Evolutionary conservation across 345 rosid genomes (phyloP).

Genomic region (Ceriops tagal): DNA sequence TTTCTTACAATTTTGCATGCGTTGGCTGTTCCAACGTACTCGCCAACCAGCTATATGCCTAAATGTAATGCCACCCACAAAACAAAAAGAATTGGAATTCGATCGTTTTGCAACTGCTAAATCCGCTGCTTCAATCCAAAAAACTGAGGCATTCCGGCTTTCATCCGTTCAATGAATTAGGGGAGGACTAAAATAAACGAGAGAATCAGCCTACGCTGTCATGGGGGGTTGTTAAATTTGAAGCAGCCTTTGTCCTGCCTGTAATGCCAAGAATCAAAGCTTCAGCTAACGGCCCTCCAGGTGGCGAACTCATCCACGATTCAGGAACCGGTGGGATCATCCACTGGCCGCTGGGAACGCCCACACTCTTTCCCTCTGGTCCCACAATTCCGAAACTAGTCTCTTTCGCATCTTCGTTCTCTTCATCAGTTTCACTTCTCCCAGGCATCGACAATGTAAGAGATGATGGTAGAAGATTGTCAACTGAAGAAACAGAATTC

Average conservation of each 20-base stretch:
- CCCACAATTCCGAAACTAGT: conserved; percentile 23
- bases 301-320: conserved; percentile 43
- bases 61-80: neutral
- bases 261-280: conserved; percentile 47
- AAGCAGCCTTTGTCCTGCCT: conserved; percentile 18
- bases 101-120: neutral
- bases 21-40: neutral
- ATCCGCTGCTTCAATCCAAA: no score
- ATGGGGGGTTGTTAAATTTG: conserved; percentile 24
- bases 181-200: neutral
- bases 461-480: conserved; percentile 30
- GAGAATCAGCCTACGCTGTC: conserved; percentile 7
- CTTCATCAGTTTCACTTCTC: conserved; percentile 30
- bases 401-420: conserved; percentile 31
- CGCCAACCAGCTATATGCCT: neutral
- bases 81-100: neutral
- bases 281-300: conserved; percentile 59
- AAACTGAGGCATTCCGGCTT: neutral
- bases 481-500: conserved; percentile 26
- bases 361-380: conserved; percentile 20
- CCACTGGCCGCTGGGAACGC: conserved; percentile 37
- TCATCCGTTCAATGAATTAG: neutral
- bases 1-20: neutral
- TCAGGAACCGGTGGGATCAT: conserved; percentile 22
- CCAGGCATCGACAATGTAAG: conserved; percentile 63